Base-by-base conservation (phyloP, 495 filamentous ascomycete species). In the Penicillium alfredii region DNA sequence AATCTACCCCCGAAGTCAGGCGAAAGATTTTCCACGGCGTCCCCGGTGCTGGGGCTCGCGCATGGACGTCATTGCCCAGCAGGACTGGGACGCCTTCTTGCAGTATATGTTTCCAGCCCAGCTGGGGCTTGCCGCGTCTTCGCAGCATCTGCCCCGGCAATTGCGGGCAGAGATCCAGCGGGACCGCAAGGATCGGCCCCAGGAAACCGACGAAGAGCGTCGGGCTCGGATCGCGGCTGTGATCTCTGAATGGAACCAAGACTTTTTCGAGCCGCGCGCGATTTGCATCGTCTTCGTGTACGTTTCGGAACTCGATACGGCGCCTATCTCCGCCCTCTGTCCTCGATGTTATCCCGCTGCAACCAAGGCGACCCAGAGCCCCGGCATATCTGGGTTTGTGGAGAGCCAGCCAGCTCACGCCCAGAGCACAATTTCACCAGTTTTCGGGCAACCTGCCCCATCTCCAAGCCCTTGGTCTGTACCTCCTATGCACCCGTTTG, bases 81-180 rank as follows among this genome's bases (percentile, higher is more conserved):
- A 65, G 44, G 72, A 76, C 47, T 76, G 72, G 72, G 63, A 69
- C 32, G 65, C 60, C 8, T 76, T 74, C 37, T 30, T 73, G 24
- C 59, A 63, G n/a, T 61, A 68, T 39, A 51, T 74, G 1, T 69
- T 75, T 23, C 63, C 67, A 2, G 48, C 64, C 8, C 54, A 68
- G 30, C 45, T 68, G 11, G 63, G 61, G 6, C 53, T 62, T 8
- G 64, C 66, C 10, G 60, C 66, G 4, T 45, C 59, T 6, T 68
- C 62, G 1, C 53, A 60, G 6, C 53, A 66, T 35, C 48, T 69
- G 13, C 57, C 63, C 6, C 64, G 62, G 0, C 68, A 68, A 35
- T 19, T 63, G 23, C 51, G 64, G 16, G 66, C 63, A 4, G 58
- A 70, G 26, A 63, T 64, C 11, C 49, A 61, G 39, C 58, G 65